Evolutionary conservation across 1,284 basidiomycete genomes (phyloP).

Genomic region (Tetrapyrgos nigripes): DNA sequence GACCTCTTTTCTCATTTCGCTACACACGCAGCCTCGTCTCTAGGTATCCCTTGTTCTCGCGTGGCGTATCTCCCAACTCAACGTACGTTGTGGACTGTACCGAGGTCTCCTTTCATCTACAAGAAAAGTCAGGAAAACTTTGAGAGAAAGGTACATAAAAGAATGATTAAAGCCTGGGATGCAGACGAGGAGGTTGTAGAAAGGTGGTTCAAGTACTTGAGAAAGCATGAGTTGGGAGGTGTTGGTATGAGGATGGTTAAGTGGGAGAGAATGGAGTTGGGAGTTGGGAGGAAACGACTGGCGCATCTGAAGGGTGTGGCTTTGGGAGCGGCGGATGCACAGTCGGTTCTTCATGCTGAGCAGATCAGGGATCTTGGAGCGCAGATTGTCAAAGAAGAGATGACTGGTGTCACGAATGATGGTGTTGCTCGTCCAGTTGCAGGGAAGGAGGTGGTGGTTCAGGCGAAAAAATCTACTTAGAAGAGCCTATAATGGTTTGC

Average conservation of each 20-base stretch:
- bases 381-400: constrained; percentile 54
- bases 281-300: constrained; percentile 60
- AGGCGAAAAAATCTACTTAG: neutral
- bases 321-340: constrained; percentile 38
- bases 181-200: constrained; percentile 83
- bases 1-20: constrained; percentile 89
- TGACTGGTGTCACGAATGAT: constrained; percentile 17
- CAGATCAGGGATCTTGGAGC: constrained; percentile 38
- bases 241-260: constrained; percentile 86
- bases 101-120: constrained; percentile 87
- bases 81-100: constrained; percentile 88
- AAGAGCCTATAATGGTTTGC: neutral
- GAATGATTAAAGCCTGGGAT: constrained; percentile 92
- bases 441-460: neutral
- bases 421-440: neutral
- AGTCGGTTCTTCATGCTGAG: constrained; percentile 22
- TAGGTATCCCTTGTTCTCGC: constrained; percentile 84
- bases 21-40: constrained; percentile 80
- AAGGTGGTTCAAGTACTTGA: constrained; percentile 84
- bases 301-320: constrained; percentile 29
- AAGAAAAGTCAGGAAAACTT: constrained; percentile 99
- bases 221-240: constrained; percentile 81
- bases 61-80: constrained; percentile 78
- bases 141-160: constrained; percentile 83
- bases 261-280: constrained; percentile 78